Evolutionary conservation across 2,329 filamentous ascomycete genomes (phyloP).

Genomic region (Botrytis paeoniae): DNA sequence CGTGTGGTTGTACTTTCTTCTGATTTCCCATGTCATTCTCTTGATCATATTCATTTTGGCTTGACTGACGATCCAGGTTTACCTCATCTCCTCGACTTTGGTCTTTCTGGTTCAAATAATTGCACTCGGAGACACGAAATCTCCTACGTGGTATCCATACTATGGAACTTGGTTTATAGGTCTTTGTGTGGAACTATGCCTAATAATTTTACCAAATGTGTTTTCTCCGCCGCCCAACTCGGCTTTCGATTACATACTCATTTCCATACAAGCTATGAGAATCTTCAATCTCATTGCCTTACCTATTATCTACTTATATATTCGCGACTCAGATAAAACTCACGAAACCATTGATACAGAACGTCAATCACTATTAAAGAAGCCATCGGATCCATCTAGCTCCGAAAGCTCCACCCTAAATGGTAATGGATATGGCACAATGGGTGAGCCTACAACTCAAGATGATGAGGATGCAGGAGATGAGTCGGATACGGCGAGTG

Average conservation of each 20-base stretch:
- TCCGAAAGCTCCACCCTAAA: constrained; percentile 28
- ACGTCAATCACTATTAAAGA: constrained; percentile 54
- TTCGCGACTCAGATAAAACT: constrained; percentile 32
- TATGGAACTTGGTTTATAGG: constrained; percentile 61
- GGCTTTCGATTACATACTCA: constrained; percentile 29
- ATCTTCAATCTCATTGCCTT: constrained; percentile 38
- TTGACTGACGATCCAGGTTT: constrained; percentile 43
- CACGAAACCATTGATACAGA: constrained; percentile 51
- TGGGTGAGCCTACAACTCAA: constrained; percentile 23
- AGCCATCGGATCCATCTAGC: constrained; percentile 39
- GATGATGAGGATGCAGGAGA: constrained; percentile 23
- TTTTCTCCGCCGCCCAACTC: constrained; percentile 25
- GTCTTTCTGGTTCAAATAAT: constrained; percentile 61
- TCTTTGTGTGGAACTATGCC: constrained; percentile 52
- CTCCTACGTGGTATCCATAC: constrained; percentile 60
- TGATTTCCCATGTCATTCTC: too few relatives aligned
- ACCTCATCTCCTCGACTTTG: constrained; percentile 58
- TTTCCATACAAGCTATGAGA: constrained; percentile 34
- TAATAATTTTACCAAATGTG: constrained; percentile 42
- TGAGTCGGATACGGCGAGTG: constrained; percentile 28
- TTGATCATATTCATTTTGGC: not conserved
- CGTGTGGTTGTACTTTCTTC: not conserved
- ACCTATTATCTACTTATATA: constrained; percentile 36
- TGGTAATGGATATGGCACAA: constrained; percentile 33
- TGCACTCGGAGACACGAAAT: constrained; percentile 49